Evolutionary conservation across 208 protist species (phyloP), one percentile per base, ranked within the genome.

Genomic region (Jaenimonas drosophilae): DNA sequence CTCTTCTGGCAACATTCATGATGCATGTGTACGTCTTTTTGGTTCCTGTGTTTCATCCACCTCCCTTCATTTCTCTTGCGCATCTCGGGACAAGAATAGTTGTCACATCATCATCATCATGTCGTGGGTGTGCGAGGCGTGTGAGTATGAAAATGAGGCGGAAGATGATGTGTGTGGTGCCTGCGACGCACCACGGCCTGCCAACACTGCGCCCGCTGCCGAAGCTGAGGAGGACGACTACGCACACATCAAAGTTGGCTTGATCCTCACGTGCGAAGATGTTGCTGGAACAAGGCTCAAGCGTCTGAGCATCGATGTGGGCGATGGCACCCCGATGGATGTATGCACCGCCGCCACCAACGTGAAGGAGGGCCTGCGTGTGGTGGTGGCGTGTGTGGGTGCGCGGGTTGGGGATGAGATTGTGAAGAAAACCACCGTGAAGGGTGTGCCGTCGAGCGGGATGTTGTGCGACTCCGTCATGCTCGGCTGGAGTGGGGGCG

Each of bases 391-490:
- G 14, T 71, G 58, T 16, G 76, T 83, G 4, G 82, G 82, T 24
- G 74, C 77, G 3, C 42, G 54, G 28, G 63, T 88, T 9, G 70
- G 79, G 38, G 70, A 58, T 25, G 64, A 75, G 45, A 48, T 30
- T n/a, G 70, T 91, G 31, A 51, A 60, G 44, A 76, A 76, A 59
- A 66, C 78, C 12, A 63, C 50, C 11, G 70, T 91, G 26, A 79
- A 79, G 25, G 82, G 82, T n/a, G 55, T 74, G 30, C 65, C 70
- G 12, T 86, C 75, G 5, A 54, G 54, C 16, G 82, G 82, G 1
- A 88, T 91, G 72, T 33, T 91, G 53, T 91, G 82, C 43, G 76
- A 91, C 61, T 47, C 66, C 5, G 61, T 58, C 12, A 88, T 91
- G 82, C 70, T 91, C 7, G 82, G 77, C 12, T 91, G 82, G 82